These are phyloP conservation scores for Amborella trichopoda DNA, from an alignment of 164 flowering plant genomes.

Conservation along the genomic window DNA sequence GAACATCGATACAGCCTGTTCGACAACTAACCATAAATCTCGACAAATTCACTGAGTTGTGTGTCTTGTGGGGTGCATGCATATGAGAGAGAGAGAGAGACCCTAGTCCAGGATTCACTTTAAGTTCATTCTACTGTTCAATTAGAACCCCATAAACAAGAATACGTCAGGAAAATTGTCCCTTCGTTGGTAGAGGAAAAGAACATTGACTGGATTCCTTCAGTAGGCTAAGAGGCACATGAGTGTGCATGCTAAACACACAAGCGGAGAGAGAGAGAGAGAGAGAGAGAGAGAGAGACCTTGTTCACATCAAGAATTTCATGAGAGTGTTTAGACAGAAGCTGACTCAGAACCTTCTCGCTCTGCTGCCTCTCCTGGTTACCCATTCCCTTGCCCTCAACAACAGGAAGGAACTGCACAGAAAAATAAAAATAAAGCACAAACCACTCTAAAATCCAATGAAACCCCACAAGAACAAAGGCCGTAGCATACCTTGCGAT, in stretches of 20 bases:
- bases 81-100: neutral
- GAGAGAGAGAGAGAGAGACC: slow-evolving; percentile 24
- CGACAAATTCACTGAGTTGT: neutral
- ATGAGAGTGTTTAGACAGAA: slow-evolving; percentile 68
- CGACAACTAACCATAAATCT: neutral
- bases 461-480: neutral
- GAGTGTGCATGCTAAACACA: neutral
- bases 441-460: neutral
- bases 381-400: slow-evolving; percentile 65
- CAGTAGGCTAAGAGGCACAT: too few relatives aligned
- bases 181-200: neutral
- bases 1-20: slow-evolving; percentile 51
- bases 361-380: slow-evolving; percentile 63
- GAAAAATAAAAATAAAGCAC: slow-evolving; percentile 1
- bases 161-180: neutral
- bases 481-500: slow-evolving; percentile 53
- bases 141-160: neutral
- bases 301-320: slow-evolving; percentile 68
- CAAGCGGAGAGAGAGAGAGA: neutral
- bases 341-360: slow-evolving; percentile 67
- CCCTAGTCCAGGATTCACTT: neutral
- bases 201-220: neutral
- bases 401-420: slow-evolving; percentile 54
- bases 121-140: neutral
- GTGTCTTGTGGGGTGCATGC: too few relatives aligned